Conservation (phyloP, 306 rosid species). For the Pterocarpus macrocarpus region DNA sequence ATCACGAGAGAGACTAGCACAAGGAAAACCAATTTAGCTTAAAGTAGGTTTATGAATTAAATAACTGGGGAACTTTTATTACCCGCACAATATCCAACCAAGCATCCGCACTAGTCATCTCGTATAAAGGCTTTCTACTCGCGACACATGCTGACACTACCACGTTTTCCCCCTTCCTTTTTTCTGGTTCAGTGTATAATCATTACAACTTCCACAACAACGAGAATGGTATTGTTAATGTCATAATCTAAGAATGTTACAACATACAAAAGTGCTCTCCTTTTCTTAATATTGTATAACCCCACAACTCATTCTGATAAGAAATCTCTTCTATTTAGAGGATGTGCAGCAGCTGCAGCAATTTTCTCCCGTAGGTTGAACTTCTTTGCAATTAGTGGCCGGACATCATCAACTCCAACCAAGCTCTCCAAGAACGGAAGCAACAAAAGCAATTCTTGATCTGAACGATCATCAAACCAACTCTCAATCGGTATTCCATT, state of each 20-base stretch:
- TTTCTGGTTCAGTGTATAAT: constrained; percentile 41
- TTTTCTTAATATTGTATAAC: constrained; percentile 53
- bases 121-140: constrained; percentile 42
- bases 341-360: constrained; percentile 77
- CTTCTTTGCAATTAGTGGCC: constrained; percentile 81
- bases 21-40: not conserved
- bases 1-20: not conserved
- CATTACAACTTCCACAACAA: constrained; percentile 48
- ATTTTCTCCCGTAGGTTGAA: constrained; percentile 88
- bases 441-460: constrained; percentile 73
- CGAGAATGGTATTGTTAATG: constrained; percentile 43
- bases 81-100: constrained; percentile 45
- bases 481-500: constrained; percentile 99
- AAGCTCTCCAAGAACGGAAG: constrained; percentile 96
- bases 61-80: constrained; percentile 49
- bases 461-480: constrained; percentile 95
- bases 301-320: constrained; percentile 59
- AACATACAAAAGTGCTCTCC: constrained; percentile 43
- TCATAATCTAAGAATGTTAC: constrained; percentile 50
- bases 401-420: constrained; percentile 94
- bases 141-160: constrained; percentile 46
- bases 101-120: constrained; percentile 32
- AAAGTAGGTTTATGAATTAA: not conserved
- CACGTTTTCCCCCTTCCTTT: constrained; percentile 6
- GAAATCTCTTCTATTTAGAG: constrained; percentile 64